Percentiles rank a stretch among this genome's conserved stretches.
Evolutionary conservation across 306 rosid species (phyloP).

Genomic region (Castanea crenata): DNA sequence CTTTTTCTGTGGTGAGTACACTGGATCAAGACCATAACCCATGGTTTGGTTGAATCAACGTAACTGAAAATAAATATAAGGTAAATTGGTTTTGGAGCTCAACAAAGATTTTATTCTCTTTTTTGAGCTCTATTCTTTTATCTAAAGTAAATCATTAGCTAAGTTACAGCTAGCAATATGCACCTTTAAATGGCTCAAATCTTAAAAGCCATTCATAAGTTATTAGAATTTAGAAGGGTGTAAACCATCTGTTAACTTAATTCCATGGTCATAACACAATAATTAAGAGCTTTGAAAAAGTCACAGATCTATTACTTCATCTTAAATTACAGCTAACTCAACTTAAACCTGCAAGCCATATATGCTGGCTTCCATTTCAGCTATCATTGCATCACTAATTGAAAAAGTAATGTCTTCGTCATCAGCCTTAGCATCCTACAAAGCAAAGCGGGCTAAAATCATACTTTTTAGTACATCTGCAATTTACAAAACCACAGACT

Average conservation of each 20-base stretch:
- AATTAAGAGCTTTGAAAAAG: background rate
- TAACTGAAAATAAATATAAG: no score
- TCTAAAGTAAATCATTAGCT: no score
- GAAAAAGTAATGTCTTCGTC: slow-evolving; percentile 37
- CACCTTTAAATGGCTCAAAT: no score
- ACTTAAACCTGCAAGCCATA: slow-evolving; percentile 72
- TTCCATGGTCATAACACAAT: background rate
- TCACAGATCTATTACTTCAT: background rate
- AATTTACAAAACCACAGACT: slow-evolving; percentile 8
- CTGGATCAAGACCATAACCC: no score
- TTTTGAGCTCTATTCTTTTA: no score
- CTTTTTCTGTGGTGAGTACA: no score
- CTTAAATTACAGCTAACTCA: background rate
- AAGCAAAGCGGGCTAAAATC: slow-evolving; percentile 19
- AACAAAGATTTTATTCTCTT: no score
- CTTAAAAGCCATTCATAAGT: no score
- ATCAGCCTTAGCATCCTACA: slow-evolving; percentile 54
- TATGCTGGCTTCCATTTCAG: slow-evolving; percentile 80
- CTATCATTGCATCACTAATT: slow-evolving; percentile 68
- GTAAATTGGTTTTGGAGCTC: no score
- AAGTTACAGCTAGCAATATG: no score
- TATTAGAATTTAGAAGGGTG: no score
- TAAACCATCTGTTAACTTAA: background rate
- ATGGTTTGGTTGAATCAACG: no score
- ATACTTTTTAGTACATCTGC: background rate